These are phyloP conservation scores for Trifolium pratense DNA, from an alignment of 306 rosid species.

Conservation along the genomic window DNA sequence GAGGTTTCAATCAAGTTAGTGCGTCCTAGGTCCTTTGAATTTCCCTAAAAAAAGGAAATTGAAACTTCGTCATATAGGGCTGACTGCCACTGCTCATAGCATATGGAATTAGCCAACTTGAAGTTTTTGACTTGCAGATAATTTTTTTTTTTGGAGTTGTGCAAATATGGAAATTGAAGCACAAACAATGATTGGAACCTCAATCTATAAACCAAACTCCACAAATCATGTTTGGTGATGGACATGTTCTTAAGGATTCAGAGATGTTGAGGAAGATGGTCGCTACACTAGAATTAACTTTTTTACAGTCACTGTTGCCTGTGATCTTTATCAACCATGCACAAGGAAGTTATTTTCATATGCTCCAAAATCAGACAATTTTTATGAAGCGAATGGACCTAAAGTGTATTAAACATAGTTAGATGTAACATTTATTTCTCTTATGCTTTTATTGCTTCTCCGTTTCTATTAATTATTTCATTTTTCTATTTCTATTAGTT, in stretches of 20 bases:
- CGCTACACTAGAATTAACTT: background rate
- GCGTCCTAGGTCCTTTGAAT: no score
- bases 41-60: no score
- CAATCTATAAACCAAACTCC: conserved; percentile 1
- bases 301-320: background rate
- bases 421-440: conserved; percentile 9
- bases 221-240: background rate
- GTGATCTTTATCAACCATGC: conserved; percentile 11
- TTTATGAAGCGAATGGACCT: conserved; percentile 3
- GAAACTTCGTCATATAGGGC: no score
- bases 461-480: background rate
- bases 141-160: background rate
- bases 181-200: background rate
- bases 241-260: background rate
- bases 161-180: background rate
- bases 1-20: no score
- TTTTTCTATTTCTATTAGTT: conserved; percentile 29
- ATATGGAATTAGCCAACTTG: conserved; percentile 5
- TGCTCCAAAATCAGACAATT: background rate
- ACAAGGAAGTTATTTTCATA: background rate
- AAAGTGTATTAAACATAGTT: conserved; percentile 24
- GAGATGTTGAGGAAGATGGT: background rate
- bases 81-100: background rate
- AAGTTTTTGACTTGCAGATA: background rate
- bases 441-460: background rate